Evolutionary conservation across 2,329 filamentous ascomycete genomes (phyloP).

Genomic region (Basipetospora chlamydospora): DNA sequence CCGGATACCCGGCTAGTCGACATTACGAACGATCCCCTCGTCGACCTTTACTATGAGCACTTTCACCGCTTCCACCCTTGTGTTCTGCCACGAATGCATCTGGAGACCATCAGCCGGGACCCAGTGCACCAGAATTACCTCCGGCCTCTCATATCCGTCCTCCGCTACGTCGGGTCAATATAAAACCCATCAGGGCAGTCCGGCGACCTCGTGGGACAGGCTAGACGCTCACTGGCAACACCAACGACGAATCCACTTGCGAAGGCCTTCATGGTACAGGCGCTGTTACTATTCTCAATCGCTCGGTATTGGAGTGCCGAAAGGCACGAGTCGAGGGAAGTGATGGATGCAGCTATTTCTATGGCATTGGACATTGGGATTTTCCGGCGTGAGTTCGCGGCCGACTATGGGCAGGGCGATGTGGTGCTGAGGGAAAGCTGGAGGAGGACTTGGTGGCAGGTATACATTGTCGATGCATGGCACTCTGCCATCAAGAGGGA

Average conservation of each 20-base stretch:
- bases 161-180: constrained; percentile 20
- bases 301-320: constrained; percentile 19
- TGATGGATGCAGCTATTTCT: constrained; percentile 34
- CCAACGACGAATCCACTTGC: constrained; percentile 8
- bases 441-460: constrained; percentile 59
- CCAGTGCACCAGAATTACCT: constrained; percentile 7
- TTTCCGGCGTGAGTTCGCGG: constrained; percentile 39
- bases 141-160: constrained; percentile 12
- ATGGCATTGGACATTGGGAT: constrained; percentile 47
- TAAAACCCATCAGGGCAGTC: constrained; percentile 12
- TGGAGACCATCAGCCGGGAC: constrained; percentile 8
- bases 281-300: constrained; percentile 21
- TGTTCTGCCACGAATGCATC: constrained; percentile 10
- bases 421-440: constrained; percentile 39
- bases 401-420: constrained; percentile 29
- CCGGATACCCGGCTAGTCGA: constrained; percentile 4
- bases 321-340: constrained; percentile 11
- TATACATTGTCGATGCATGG: constrained; percentile 47
- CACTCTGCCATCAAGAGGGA: constrained; percentile 17
- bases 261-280: constrained; percentile 18
- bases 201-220: constrained; percentile 3
- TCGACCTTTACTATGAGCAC: constrained; percentile 20
- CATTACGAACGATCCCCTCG: constrained; percentile 11
- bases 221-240: constrained; percentile 2
- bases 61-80: constrained; percentile 21